Percentiles rank a stretch among this genome's conserved stretches.
Conservation (phyloP, 345 rosid species). For the Punica granatum region DNA sequence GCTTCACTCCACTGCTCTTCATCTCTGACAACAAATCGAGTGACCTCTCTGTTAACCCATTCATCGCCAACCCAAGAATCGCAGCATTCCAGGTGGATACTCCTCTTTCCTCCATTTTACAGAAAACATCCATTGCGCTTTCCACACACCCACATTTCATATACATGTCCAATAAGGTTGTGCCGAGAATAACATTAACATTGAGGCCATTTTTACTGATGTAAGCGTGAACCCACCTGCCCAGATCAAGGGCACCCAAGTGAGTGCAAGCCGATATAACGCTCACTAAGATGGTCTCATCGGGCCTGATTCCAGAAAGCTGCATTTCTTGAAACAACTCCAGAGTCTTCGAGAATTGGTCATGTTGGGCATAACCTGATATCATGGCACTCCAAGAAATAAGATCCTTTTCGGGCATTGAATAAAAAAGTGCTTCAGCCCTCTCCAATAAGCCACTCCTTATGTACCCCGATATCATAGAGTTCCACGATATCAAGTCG, state of each 20-base stretch:
- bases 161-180: slow-evolving; percentile 51
- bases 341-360: slow-evolving; percentile 31
- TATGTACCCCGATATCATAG: slow-evolving; percentile 54
- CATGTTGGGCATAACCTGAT: slow-evolving; percentile 45
- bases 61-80: slow-evolving; percentile 50
- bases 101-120: slow-evolving; percentile 31
- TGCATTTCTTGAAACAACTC: slow-evolving; percentile 43
- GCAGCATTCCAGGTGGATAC: slow-evolving; percentile 58
- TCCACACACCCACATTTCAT: slow-evolving; percentile 51
- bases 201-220: slow-evolving; percentile 31
- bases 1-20: slow-evolving; percentile 31
- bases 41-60: slow-evolving; percentile 36
- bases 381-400: slow-evolving; percentile 54
- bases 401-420: slow-evolving; percentile 39
- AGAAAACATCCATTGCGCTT: slow-evolving; percentile 41
- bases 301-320: slow-evolving; percentile 30
- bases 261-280: slow-evolving; percentile 50
- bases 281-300: slow-evolving; percentile 40
- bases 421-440: slow-evolving; percentile 40
- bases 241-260: slow-evolving; percentile 45
- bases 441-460: slow-evolving; percentile 31
- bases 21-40: slow-evolving; percentile 35
- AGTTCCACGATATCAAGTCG: slow-evolving; percentile 53
- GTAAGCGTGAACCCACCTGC: slow-evolving; percentile 49
- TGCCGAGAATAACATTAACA: slow-evolving; percentile 41